Evolutionary conservation across 805 yeast species (phyloP).

Genomic region (Komagataella populi): DNA sequence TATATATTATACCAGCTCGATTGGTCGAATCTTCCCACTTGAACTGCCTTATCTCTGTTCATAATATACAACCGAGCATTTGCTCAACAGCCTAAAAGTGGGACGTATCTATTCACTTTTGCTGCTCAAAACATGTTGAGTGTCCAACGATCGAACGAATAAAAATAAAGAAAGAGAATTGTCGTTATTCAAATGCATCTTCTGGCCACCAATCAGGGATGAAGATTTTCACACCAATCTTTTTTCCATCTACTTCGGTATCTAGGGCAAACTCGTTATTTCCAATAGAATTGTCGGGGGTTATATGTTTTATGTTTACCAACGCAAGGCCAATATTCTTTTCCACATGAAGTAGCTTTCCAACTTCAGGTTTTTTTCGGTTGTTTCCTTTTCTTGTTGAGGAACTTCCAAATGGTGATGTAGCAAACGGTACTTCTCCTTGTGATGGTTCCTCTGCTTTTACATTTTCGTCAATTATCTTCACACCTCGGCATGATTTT

Average conservation of each 20-base stretch:
- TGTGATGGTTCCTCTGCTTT: neutral
- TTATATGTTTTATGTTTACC: conserved; percentile 25
- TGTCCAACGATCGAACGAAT: no score
- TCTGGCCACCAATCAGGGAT: conserved; percentile 73
- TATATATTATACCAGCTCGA: no score
- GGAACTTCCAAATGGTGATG: conserved; percentile 27
- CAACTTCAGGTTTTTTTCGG: conserved; percentile 33
- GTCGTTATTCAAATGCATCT: conserved; percentile 9
- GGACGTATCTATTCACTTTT: neutral
- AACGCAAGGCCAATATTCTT: conserved; percentile 58
- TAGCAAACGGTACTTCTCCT: neutral
- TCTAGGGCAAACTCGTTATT: conserved; percentile 10
- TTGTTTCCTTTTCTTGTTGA: conserved; percentile 12
- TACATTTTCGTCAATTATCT: neutral
- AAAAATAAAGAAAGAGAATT: neutral
- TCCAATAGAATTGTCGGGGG: conserved; percentile 10
- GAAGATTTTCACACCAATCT: conserved; percentile 34
- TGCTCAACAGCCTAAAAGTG: no score
- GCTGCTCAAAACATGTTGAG: neutral
- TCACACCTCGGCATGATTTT: neutral
- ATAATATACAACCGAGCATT: no score
- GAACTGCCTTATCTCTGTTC: no score
- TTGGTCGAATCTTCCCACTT: no score
- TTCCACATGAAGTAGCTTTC: conserved; percentile 40
- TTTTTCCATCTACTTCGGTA: conserved; percentile 6